Percentiles rank a stretch among this genome's conserved stretches.
These are phyloP conservation scores for Fusarium heterosporum DNA, from an alignment of 2,329 filamentous ascomycete genomes.

Conservation along the genomic window DNA sequence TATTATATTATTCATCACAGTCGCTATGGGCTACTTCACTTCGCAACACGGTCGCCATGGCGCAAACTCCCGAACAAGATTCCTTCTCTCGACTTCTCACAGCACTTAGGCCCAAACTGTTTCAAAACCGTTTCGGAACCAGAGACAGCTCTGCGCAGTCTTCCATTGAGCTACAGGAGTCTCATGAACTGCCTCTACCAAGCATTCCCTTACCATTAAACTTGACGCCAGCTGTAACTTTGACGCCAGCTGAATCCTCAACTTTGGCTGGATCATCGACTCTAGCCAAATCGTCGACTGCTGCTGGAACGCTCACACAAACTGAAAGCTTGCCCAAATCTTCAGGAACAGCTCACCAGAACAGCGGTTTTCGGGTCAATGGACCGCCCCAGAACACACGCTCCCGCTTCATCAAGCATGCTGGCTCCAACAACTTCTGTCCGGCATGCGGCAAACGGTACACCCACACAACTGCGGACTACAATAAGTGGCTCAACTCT, in stretches of 20 bases:
- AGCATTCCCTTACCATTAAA: not conserved
- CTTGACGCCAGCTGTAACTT: not conserved
- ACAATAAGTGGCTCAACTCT: not conserved
- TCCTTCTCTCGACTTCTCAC: not conserved
- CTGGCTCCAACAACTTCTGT: not conserved
- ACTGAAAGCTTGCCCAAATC: not conserved
- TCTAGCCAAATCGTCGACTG: not conserved
- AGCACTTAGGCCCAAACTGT: not conserved
- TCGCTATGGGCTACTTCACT: slow-evolving; percentile 3
- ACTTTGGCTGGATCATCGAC: not conserved
- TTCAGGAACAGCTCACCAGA: not conserved
- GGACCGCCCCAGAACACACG: not conserved
- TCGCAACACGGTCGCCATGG: not conserved
- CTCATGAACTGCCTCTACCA: not conserved
- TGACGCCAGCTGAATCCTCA: not conserved
- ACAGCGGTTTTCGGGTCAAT: not conserved
- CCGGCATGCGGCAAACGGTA: not conserved
- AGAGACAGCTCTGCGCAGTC: not conserved
- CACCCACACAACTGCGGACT: not conserved
- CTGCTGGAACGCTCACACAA: not conserved
- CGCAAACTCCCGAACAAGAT: not conserved
- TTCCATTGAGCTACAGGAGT: not conserved
- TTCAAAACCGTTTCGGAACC: not conserved
- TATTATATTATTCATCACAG: not conserved
- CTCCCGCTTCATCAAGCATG: not conserved